Evolutionary conservation across 768 basidiomycete genomes (phyloP), one percentile per base, ranked within the genome.

Genomic region (Rhodosporidiobolus sp.): DNA sequence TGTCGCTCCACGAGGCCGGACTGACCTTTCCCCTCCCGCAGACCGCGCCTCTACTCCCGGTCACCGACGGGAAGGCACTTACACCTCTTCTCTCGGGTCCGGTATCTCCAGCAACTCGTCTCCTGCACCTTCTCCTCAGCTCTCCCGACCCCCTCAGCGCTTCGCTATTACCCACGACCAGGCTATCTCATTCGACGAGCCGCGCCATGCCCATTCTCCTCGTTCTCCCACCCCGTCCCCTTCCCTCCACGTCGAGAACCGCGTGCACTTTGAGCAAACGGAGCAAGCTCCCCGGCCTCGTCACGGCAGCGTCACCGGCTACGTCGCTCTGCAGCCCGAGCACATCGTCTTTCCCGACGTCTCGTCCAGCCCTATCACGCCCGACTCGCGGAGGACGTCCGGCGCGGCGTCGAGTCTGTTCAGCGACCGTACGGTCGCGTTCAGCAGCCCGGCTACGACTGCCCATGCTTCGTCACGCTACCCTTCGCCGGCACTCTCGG

Each of bases 271-370:
- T 26, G 69, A 60, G 7, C 52, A 63, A 48, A 30, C 28, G 57
- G 14, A 17, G 1, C 56, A 34, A 20, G 24, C 34, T 3, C 53
- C 14, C 9, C 50, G 26, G 10, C 14, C 30, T 30, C 57, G 45
- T 11, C 43, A 50, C 28, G 49, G 34, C 16, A 30, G 57, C 4
- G 53, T 52, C n/a, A 45, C 11, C 26, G 35, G 61, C 19, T 7
- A 34, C 14, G 49, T 65, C 14, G 63, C 30, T 1, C 58, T 70
- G 30, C 57, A 70, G 50, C 28, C 49, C 2, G 69, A 70, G 35
- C 69, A 70, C 52, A 70, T 70, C 63, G 63, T 70, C 35, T 70
- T 70, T n/a, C 69, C 69, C 22, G 69, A 70, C 8, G 26, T 34
- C 30, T 2, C 38, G 35, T 2, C 50, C 50, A 19, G 56, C 14